phyloP scores from a whole-genome alignment of 2,329 filamentous ascomycete species.

The Aspergillus arachidicola region DNA sequence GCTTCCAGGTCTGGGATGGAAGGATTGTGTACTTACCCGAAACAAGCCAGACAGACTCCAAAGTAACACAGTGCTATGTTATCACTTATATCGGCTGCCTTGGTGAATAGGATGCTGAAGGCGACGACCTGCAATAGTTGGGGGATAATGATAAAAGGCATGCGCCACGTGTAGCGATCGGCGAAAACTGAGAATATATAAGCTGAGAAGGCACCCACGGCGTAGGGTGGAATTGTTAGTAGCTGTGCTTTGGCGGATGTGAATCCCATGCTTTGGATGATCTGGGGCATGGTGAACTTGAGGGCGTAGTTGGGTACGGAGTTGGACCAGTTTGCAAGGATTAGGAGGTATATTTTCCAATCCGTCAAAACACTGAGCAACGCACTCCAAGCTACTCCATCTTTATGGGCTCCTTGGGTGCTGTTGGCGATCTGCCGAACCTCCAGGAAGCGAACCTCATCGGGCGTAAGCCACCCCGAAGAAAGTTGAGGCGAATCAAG shows the following conservation, averaged over 20 bases:
- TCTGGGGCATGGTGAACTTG: constrained; percentile 42
- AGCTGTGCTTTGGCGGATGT: constrained; percentile 36
- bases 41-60: constrained; percentile 47
- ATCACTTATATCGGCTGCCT: constrained; percentile 39
- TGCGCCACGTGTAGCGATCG: constrained; percentile 43
- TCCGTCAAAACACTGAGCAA: constrained; percentile 49
- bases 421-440: constrained; percentile 39
- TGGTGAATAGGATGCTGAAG: constrained; percentile 41
- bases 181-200: constrained; percentile 39
- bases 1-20: neutral
- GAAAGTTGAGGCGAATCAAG: constrained; percentile 44
- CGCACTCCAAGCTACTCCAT: constrained; percentile 36
- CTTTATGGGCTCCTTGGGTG: constrained; percentile 15
- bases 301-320: constrained; percentile 41
- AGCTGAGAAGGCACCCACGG: constrained; percentile 30
- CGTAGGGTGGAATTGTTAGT: constrained; percentile 35
- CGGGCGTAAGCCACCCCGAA: constrained; percentile 39
- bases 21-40: constrained; percentile 25
- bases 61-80: constrained; percentile 50
- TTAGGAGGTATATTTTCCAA: constrained; percentile 52
- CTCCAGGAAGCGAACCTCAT: constrained; percentile 47
- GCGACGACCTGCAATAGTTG: constrained; percentile 39
- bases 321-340: constrained; percentile 49
- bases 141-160: constrained; percentile 43
- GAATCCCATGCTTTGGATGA: constrained; percentile 48